phyloP scores from a whole-genome alignment of 345 rosid species.

The Diplotaxis tenuifolia region DNA sequence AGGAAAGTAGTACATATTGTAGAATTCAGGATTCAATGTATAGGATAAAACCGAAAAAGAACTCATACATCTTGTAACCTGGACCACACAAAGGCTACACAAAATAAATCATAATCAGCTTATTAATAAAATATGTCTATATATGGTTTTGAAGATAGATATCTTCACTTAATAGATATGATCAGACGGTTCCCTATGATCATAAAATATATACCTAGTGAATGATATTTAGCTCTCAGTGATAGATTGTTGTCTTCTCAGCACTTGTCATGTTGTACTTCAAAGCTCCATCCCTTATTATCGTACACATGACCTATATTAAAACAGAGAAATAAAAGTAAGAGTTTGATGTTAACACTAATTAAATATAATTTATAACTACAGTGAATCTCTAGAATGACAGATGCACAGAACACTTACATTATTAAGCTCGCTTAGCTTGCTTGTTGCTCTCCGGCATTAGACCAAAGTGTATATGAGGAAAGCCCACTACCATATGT shows the following conservation, averaged over 20 bases:
- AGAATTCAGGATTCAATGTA: neutral
- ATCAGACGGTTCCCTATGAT: constrained; percentile 10
- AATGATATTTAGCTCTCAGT: neutral
- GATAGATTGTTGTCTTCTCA: constrained; percentile 1
- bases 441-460: constrained; percentile 78
- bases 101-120: neutral
- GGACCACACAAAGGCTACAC: constrained; percentile 5
- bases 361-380: neutral
- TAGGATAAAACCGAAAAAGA: neutral
- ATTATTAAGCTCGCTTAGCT: constrained; percentile 45
- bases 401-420: constrained; percentile 38
- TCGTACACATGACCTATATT: neutral
- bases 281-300: constrained; percentile 25
- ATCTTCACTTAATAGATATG: neutral
- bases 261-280: constrained; percentile 16
- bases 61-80: constrained; percentile 1
- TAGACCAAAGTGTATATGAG: constrained; percentile 86
- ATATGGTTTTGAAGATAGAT: constrained; percentile 14
- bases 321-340: neutral
- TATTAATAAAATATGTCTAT: neutral
- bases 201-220: constrained; percentile 5
- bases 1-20: neutral
- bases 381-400: neutral
- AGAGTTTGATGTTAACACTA: neutral
- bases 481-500: constrained; percentile 75